These are phyloP conservation scores for Escallonia rubra DNA, from an alignment of 129 eudicot genomes.

Conservation along the genomic window DNA sequence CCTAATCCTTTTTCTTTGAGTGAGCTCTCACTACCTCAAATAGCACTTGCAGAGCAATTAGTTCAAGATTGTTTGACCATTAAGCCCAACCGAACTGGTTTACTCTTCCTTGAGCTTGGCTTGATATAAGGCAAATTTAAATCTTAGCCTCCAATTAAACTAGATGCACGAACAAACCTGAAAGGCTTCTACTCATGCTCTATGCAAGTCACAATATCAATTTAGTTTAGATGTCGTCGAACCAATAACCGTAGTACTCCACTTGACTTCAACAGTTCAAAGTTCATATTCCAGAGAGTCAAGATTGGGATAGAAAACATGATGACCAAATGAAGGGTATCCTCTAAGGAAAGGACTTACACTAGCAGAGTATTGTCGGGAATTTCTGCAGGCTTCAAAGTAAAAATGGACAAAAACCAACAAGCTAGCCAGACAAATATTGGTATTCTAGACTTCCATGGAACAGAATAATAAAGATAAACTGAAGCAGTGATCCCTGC, in stretches of 20 bases:
- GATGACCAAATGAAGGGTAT: conserved; percentile 1
- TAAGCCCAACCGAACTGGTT: too few relatives aligned
- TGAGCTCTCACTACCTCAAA: too few relatives aligned
- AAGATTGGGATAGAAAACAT: conserved; percentile 7
- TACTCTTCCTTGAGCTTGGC: too few relatives aligned
- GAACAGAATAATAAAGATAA: conserved; percentile 45
- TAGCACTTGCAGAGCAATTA: too few relatives aligned
- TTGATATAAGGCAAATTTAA: too few relatives aligned
- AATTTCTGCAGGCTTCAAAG: conserved; percentile 98
- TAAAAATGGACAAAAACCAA: conserved; percentile 86
- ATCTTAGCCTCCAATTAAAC: too few relatives aligned
- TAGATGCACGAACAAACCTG: too few relatives aligned
- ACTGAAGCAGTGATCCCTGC: conserved; percentile 56
- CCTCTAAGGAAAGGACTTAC: conserved; percentile 43
- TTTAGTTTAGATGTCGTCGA: neutral
- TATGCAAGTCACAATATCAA: neutral
- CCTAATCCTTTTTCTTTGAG: too few relatives aligned
- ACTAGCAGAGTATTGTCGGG: conserved; percentile 92
- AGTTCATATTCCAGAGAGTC: conserved; percentile 1
- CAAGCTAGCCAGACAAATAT: conserved; percentile 62
- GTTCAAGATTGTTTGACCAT: too few relatives aligned
- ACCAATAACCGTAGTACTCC: neutral
- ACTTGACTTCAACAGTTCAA: neutral
- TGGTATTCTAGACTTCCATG: conserved; percentile 54
- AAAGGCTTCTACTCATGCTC: too few relatives aligned